Percentiles rank a stretch among this genome's conserved stretches.
Conservation (phyloP, 2,329 filamentous ascomycete species). For the Canariomyces notabilis region DNA sequence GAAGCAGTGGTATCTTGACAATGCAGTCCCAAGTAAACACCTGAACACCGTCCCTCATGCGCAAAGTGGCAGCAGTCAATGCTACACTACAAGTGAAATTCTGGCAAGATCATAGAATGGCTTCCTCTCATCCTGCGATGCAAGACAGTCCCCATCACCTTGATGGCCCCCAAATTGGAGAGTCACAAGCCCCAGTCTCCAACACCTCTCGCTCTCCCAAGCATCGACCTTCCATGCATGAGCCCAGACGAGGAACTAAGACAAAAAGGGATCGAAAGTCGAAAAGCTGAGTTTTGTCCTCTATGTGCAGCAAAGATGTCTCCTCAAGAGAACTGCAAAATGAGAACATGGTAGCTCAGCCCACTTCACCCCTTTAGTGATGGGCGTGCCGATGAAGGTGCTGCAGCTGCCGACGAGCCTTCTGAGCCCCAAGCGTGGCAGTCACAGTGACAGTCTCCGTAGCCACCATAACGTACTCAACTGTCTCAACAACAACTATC, state of each 20-base stretch:
- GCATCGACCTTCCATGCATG: slow-evolving; percentile 12
- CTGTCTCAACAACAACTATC: slow-evolving; percentile 52
- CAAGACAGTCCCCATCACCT: neutral
- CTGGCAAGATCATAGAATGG: slow-evolving; percentile 10
- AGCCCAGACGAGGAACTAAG: slow-evolving; percentile 11
- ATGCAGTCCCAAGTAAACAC: slow-evolving; percentile 8
- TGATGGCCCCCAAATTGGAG: slow-evolving; percentile 5
- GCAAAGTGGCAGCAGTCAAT: slow-evolving; percentile 18
- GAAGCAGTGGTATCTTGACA: slow-evolving; percentile 15
- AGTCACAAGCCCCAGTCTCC: neutral
- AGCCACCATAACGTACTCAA: slow-evolving; percentile 47
- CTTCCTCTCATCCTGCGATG: slow-evolving; percentile 10
- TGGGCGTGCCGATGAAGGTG: slow-evolving; percentile 36
- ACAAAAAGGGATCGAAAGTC: slow-evolving; percentile 8
- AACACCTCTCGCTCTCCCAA: slow-evolving; percentile 1
- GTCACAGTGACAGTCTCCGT: slow-evolving; percentile 38
- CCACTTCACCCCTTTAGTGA: slow-evolving; percentile 8
- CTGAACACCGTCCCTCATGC: slow-evolving; percentile 14
- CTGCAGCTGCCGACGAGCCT: slow-evolving; percentile 31
- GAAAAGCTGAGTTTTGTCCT: slow-evolving; percentile 8
- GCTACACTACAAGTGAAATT: slow-evolving; percentile 15
- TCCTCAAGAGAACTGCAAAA: slow-evolving; percentile 3
- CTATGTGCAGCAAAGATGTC: slow-evolving; percentile 16
- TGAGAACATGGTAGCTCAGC: slow-evolving; percentile 1
- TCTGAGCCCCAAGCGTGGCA: slow-evolving; percentile 25